Percentiles rank a stretch among this genome's conserved stretches.
Conservation (phyloP, 129 eudicot genomes). For the Pittosporum tobira region DNA sequence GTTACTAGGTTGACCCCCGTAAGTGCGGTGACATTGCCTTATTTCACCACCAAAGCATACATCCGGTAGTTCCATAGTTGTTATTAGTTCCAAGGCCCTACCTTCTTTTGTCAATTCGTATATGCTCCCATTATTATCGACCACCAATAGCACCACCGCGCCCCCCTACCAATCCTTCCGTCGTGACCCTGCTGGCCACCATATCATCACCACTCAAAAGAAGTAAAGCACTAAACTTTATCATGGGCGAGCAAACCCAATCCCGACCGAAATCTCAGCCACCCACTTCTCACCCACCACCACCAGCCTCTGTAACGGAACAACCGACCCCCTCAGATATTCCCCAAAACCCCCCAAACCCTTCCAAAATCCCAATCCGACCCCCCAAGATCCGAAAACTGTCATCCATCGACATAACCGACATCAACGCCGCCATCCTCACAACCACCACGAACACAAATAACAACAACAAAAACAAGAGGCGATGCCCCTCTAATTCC, state of each 20-base stretch:
- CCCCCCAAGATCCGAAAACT: conserved; percentile 79
- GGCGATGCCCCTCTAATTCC: conserved; percentile 36
- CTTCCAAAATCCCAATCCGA: conserved; percentile 86
- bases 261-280: conserved; percentile 22
- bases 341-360: conserved; percentile 33
- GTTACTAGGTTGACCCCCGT: too few relatives aligned
- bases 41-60: too few relatives aligned
- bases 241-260: conserved; percentile 41
- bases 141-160: too few relatives aligned
- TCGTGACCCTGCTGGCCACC: too few relatives aligned
- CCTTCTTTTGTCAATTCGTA: too few relatives aligned
- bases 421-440: conserved; percentile 16
- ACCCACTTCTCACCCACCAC: conserved; percentile 26
- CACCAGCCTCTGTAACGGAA: conserved; percentile 13
- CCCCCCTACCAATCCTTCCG: too few relatives aligned
- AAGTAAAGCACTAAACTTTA: too few relatives aligned
- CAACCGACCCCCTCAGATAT: conserved; percentile 13
- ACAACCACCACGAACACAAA: background rate
- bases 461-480: conserved; percentile 21
- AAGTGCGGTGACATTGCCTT: too few relatives aligned
- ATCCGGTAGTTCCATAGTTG: too few relatives aligned
- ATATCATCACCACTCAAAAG: too few relatives aligned
- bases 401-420: conserved; percentile 23
- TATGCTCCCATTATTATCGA: too few relatives aligned
- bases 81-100: too few relatives aligned